Conservation (phyloP, 306 rosid species). For the Corylus heterophylla region DNA sequence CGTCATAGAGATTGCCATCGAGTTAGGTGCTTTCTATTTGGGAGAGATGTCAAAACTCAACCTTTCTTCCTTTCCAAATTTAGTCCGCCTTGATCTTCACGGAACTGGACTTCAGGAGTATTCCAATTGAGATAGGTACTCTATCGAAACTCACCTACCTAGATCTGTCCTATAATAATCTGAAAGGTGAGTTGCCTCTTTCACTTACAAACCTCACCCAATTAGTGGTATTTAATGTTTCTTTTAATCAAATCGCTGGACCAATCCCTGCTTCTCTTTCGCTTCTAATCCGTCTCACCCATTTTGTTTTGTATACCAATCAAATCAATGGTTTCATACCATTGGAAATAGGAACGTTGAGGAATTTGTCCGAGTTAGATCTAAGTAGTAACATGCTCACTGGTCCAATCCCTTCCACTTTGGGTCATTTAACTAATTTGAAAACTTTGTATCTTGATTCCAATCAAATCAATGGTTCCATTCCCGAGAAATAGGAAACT, state of each 20-base stretch:
- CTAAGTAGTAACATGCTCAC: too few species aligned
- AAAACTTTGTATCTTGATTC: too few species aligned
- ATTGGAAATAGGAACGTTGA: too few species aligned
- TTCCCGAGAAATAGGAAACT: neutral
- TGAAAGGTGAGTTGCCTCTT: neutral
- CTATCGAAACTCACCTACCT: constrained; percentile 10
- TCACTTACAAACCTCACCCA: neutral
- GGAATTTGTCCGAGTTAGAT: too few species aligned
- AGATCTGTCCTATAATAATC: neutral
- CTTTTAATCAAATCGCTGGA: neutral
- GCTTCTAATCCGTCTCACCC: neutral
- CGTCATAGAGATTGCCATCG: neutral
- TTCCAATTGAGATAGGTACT: neutral
- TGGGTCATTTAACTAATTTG: too few species aligned
- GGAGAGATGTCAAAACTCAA: neutral
- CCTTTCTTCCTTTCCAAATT: constrained; percentile 1
- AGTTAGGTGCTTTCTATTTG: neutral
- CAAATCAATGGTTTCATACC: too few species aligned
- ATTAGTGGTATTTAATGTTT: neutral
- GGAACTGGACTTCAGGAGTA: neutral
- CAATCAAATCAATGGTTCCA: neutral
- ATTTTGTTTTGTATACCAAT: neutral
- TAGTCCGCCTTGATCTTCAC: neutral
- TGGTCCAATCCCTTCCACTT: too few species aligned
- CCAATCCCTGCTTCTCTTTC: neutral